Percentiles rank a stretch among this genome's conserved stretches.
phyloP scores from a whole-genome alignment of 2,329 filamentous ascomycete species.

The Diaporthe batatas region DNA sequence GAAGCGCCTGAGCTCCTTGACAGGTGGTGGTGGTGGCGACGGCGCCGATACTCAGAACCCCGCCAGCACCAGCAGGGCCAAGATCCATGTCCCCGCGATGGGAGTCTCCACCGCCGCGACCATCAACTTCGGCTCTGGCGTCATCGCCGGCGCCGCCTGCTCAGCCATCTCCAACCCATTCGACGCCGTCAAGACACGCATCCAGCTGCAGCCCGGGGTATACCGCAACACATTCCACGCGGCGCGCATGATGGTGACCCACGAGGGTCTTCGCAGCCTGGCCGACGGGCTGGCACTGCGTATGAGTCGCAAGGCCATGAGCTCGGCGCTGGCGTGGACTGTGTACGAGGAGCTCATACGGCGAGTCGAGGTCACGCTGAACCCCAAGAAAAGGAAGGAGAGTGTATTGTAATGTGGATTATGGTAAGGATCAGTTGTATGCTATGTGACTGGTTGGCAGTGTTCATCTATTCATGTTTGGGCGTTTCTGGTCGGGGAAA shows the following conservation, averaged over 20 bases:
- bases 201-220: constrained; percentile 87
- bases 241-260: constrained; percentile 79
- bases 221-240: constrained; percentile 89
- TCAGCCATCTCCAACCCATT: constrained; percentile 96
- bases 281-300: constrained; percentile 89
- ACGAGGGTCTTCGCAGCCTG: constrained; percentile 84
- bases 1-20: constrained; percentile 64
- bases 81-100: constrained; percentile 46
- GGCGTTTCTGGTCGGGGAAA: constrained; percentile 30
- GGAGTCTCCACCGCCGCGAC: constrained; percentile 65
- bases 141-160: constrained; percentile 83
- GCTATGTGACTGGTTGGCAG: neutral
- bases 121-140: constrained; percentile 89
- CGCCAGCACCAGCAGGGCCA: constrained; percentile 8
- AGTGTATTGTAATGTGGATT: constrained; percentile 38
- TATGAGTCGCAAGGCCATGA: constrained; percentile 91
- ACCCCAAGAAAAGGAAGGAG: constrained; percentile 43
- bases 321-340: constrained; percentile 96
- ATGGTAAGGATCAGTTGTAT: neutral
- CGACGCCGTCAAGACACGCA: constrained; percentile 93
- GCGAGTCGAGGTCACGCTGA: constrained; percentile 65
- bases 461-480: neutral
- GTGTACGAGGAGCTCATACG: constrained; percentile 94
- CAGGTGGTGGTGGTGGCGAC: neutral
- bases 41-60: neutral